phyloP scores from a whole-genome alignment of 805 yeast species.

The Ogataea wickerhamii region DNA sequence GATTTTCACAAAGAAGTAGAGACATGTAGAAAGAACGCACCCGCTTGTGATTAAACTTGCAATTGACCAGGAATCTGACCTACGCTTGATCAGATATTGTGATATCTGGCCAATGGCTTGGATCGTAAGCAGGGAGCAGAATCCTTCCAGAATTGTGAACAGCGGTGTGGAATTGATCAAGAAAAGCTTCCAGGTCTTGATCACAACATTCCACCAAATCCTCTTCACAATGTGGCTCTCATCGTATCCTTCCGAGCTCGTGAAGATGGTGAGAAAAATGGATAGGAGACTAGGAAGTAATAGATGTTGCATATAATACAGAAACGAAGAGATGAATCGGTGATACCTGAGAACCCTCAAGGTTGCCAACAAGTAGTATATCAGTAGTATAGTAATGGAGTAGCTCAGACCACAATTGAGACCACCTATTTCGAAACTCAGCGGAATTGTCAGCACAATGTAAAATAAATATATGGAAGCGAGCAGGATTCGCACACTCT shows the following conservation, averaged over 20 bases:
- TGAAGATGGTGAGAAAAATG: conserved; percentile 56
- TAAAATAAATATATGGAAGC: conserved; percentile 62
- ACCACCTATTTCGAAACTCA: conserved; percentile 94
- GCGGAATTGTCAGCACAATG: conserved; percentile 78
- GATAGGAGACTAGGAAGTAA: conserved; percentile 79
- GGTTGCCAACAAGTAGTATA: conserved; percentile 73
- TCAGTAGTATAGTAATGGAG: conserved; percentile 64
- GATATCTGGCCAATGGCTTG: conserved; percentile 88
- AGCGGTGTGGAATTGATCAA: conserved; percentile 81
- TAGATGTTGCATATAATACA: conserved; percentile 80
- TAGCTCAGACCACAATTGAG: conserved; percentile 83
- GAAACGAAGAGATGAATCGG: conserved; percentile 40
- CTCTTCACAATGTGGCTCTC: conserved; percentile 17
- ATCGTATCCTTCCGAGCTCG: conserved; percentile 27
- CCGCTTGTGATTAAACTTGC: conserved; percentile 70
- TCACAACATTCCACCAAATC: conserved; percentile 37
- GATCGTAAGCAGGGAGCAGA: conserved; percentile 85
- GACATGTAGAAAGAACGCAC: conserved; percentile 66
- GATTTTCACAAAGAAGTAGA: conserved; percentile 78
- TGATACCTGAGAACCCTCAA: conserved; percentile 54
- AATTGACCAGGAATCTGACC: conserved; percentile 77
- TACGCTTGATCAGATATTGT: conserved; percentile 57
- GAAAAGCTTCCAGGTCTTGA: conserved; percentile 67
- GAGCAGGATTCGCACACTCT: conserved; percentile 36
- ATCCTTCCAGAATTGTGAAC: conserved; percentile 87